Evolutionary conservation across 2,329 filamentous ascomycete species (phyloP).

Genomic region (Akanthomyces uredinophilus): DNA sequence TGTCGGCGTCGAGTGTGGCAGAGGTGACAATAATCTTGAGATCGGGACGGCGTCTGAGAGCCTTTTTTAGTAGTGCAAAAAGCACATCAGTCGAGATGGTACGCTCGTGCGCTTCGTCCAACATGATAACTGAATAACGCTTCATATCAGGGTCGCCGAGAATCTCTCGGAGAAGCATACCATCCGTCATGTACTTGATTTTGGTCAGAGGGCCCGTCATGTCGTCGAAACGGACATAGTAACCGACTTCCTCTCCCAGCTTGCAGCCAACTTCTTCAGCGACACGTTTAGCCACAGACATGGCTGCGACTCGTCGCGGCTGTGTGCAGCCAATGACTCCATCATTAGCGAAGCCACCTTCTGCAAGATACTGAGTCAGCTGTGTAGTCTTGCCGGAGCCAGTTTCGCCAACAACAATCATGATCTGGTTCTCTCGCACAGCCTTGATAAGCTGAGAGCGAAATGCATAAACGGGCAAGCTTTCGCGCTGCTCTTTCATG

Average conservation of each 20-base stretch:
- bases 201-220: slow-evolving; percentile 80
- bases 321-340: slow-evolving; percentile 96
- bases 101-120: slow-evolving; percentile 96
- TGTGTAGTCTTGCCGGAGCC: slow-evolving; percentile 97
- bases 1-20: slow-evolving; percentile 92
- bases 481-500: slow-evolving; percentile 92
- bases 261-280: slow-evolving; percentile 91
- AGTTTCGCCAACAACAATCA: slow-evolving; percentile 96
- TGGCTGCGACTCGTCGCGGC: slow-evolving; percentile 91
- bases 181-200: slow-evolving; percentile 99
- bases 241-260: slow-evolving; percentile 88
- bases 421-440: slow-evolving; percentile 77
- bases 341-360: slow-evolving; percentile 80
- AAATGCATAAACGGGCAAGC: slow-evolving; percentile 84
- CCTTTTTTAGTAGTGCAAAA: slow-evolving; percentile 92
- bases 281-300: slow-evolving; percentile 96
- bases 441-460: slow-evolving; percentile 82
- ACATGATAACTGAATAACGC: slow-evolving; percentile 93
- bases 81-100: slow-evolving; percentile 95
- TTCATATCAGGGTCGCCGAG: slow-evolving; percentile 84
- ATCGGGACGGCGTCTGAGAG: slow-evolving; percentile 76
- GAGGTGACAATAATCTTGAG: slow-evolving; percentile 95
- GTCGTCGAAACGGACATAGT: slow-evolving; percentile 97
- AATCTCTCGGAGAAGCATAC: slow-evolving; percentile 95
- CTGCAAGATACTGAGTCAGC: slow-evolving; percentile 88